These are phyloP conservation scores for Candida patagonica DNA, from an alignment of 805 yeast genomes.

Conservation along the genomic window DNA sequence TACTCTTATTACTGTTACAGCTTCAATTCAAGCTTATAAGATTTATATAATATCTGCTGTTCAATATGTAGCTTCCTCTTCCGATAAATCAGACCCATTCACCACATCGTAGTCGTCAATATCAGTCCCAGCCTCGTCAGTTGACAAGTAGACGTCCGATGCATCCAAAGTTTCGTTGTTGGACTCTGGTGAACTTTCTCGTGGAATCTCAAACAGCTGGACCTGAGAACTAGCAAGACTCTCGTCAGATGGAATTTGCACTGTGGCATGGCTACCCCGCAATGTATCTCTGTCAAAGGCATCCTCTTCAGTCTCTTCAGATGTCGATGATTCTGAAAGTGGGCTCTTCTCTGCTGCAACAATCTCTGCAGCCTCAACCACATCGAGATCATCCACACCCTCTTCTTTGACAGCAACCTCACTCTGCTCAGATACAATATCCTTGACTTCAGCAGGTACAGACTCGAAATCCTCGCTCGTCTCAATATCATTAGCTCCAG, in stretches of 20 bases:
- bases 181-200: neutral
- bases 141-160: neutral
- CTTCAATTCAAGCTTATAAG: too few relatives aligned
- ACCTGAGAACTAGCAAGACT: constrained; percentile 2
- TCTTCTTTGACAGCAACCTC: neutral
- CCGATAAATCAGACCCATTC: constrained; percentile 9
- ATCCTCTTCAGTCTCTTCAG: neutral
- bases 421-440: neutral
- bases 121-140: constrained; percentile 1
- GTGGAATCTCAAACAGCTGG: neutral
- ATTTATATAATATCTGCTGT: too few relatives aligned
- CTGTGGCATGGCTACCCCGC: too few relatives aligned
- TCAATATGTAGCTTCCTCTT: neutral
- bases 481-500: neutral
- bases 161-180: neutral
- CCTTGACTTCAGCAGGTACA: neutral
- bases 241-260: neutral
- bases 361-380: neutral
- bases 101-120: constrained; percentile 10
- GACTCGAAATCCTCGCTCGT: neutral
- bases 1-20: too few relatives aligned
- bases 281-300: too few relatives aligned
- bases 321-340: neutral
- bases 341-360: neutral
- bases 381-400: neutral